A percentile compares a stretch with the other conserved stretches of the same genome.
These are phyloP conservation scores for Durusdinium trenchii DNA, from an alignment of 73 alveolate species.

Conservation along the genomic window DNA sequence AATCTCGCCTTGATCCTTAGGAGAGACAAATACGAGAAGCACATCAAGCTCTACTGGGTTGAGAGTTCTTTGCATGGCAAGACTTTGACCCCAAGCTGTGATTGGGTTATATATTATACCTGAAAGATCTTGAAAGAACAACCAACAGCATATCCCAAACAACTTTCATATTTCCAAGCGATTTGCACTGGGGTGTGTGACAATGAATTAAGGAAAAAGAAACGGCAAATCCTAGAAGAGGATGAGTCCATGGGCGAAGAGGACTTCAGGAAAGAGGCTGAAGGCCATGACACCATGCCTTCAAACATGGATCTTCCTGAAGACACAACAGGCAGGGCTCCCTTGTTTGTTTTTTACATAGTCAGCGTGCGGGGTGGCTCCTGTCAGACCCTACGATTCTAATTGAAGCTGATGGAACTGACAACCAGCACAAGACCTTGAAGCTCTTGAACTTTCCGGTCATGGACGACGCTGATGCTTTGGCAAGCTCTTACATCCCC, in stretches of 20 bases:
- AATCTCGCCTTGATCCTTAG: too few relatives aligned
- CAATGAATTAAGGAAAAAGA: background rate
- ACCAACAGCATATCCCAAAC: background rate
- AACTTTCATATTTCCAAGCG: background rate
- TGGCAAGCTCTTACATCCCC: background rate
- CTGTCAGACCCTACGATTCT: background rate
- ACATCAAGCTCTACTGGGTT: background rate
- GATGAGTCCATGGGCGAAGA: background rate
- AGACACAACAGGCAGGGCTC: background rate
- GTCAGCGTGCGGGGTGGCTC: background rate
- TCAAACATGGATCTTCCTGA: background rate
- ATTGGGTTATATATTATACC: background rate
- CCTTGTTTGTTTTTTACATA: too few relatives aligned
- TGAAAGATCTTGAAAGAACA: background rate
- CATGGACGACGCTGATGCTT: constrained; percentile 16
- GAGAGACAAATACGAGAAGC: constrained; percentile 1
- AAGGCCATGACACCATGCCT: background rate
- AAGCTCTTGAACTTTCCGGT: background rate
- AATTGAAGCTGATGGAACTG: background rate
- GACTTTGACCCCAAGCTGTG: background rate
- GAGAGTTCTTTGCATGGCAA: too few relatives aligned
- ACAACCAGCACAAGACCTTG: background rate
- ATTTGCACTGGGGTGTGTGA: too few relatives aligned
- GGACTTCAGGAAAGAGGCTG: background rate
- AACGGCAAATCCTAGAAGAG: background rate